Conservation (phyloP, 83 land plant genomes). For the Thuja plicata region DNA sequence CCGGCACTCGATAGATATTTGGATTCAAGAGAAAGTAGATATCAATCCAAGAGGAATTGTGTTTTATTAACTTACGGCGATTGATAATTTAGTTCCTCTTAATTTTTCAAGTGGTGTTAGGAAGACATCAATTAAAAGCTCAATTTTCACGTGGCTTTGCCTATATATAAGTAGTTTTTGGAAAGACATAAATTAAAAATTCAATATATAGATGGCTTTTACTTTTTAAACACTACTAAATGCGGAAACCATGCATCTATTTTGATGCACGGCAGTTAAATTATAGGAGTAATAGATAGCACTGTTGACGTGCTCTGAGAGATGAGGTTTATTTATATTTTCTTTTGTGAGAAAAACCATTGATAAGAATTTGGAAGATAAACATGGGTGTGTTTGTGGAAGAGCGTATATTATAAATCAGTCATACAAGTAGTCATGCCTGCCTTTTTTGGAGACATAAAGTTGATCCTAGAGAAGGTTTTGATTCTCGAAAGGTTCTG, state of each 20-base stretch:
- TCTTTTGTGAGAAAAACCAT: neutral
- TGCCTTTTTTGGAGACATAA: neutral
- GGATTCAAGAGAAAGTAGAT: neutral
- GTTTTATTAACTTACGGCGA: neutral
- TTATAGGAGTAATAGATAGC: neutral
- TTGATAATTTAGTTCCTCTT: neutral
- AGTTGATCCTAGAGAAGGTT: neutral
- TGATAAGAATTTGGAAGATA: neutral
- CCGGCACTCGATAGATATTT: neutral
- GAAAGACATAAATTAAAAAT: neutral
- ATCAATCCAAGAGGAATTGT: neutral
- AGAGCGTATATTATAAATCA: neutral
- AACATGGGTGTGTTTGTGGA: neutral
- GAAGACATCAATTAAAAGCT: neutral
- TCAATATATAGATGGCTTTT: neutral
- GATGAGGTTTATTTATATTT: too few relatives aligned
- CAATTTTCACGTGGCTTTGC: neutral
- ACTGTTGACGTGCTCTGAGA: too few relatives aligned
- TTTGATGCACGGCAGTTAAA: neutral
- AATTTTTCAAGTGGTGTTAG: neutral
- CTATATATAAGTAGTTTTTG: too few relatives aligned
- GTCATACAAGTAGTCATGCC: neutral
- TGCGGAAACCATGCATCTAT: neutral
- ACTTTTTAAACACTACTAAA: neutral
- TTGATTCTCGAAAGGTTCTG: neutral